Evolutionary conservation across 805 yeast genomes (phyloP).

Genomic region (Phaffomyces thermotolerans): DNA sequence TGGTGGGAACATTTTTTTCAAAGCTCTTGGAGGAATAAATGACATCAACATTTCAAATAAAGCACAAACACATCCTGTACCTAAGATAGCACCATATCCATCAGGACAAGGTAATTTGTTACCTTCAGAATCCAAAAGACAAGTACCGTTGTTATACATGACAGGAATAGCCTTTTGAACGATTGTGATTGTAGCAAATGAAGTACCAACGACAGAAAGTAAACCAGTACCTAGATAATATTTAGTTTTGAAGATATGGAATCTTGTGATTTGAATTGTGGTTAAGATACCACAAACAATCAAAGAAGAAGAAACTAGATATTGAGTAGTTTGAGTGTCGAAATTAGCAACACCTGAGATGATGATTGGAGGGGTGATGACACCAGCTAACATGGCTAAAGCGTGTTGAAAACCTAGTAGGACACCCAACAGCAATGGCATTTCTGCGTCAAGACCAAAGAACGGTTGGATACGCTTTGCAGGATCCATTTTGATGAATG

Average conservation of each 20-base stretch:
- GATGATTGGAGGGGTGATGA: conserved; percentile 76
- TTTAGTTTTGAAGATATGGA: conserved; percentile 65
- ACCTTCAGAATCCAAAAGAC: conserved; percentile 61
- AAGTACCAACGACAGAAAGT: conserved; percentile 84
- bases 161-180: conserved; percentile 69
- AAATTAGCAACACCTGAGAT: conserved; percentile 61
- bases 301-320: conserved; percentile 63
- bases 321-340: conserved; percentile 41
- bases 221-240: conserved; percentile 84
- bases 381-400: conserved; percentile 87
- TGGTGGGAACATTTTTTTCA: conserved; percentile 79
- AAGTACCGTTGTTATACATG: conserved; percentile 68
- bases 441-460: conserved; percentile 69
- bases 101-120: conserved; percentile 71
- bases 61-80: conserved; percentile 73
- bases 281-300: conserved; percentile 70
- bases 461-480: conserved; percentile 61
- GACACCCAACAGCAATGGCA: conserved; percentile 75
- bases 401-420: conserved; percentile 84
- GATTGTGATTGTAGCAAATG: conserved; percentile 81
- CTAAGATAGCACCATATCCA: conserved; percentile 84
- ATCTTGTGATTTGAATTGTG: conserved; percentile 68
- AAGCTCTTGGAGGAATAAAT: conserved; percentile 64
- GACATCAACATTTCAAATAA: conserved; percentile 66
- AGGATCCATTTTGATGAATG: conserved; percentile 43